phyloP scores from a whole-genome alignment of 352 stramenopile species.

The Phytophthora pisi region DNA sequence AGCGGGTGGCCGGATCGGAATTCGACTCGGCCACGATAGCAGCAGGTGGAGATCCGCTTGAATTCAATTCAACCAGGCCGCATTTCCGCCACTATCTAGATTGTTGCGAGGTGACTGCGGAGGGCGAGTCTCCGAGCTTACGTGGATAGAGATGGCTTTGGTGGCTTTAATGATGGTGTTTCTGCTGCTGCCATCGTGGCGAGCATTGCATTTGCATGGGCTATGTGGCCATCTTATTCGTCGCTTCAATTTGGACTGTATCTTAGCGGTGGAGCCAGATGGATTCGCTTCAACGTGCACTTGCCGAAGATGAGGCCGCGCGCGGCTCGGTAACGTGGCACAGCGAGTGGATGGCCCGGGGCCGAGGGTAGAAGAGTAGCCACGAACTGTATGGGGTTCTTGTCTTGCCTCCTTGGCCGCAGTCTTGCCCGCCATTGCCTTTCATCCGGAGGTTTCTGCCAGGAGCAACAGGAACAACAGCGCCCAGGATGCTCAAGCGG shows the following conservation, averaged over 20 bases:
- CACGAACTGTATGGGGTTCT: conserved; percentile 1
- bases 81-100: not conserved
- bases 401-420: not conserved
- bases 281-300: conserved; percentile 3
- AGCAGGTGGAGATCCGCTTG: conserved; percentile 7
- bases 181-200: not conserved
- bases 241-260: conserved; percentile 23
- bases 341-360: not conserved
- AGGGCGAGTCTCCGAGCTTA: too few species aligned
- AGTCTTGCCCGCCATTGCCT: too few species aligned
- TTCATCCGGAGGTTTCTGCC: too few species aligned
- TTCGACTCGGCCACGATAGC: not conserved
- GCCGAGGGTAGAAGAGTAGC: not conserved
- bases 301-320: conserved; percentile 1
- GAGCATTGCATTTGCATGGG: not conserved
- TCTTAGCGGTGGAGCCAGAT: conserved; percentile 11
- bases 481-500: not conserved
- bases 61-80: not conserved
- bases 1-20: conserved; percentile 14
- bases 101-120: not conserved
- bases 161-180: not conserved
- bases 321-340: conserved; percentile 15
- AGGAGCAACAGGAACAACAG: too few species aligned
- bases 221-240: conserved; percentile 15
- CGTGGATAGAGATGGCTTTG: not conserved